Conservation (phyloP, 1,284 basidiomycete species). For the Rhizopogon parksii region DNA sequence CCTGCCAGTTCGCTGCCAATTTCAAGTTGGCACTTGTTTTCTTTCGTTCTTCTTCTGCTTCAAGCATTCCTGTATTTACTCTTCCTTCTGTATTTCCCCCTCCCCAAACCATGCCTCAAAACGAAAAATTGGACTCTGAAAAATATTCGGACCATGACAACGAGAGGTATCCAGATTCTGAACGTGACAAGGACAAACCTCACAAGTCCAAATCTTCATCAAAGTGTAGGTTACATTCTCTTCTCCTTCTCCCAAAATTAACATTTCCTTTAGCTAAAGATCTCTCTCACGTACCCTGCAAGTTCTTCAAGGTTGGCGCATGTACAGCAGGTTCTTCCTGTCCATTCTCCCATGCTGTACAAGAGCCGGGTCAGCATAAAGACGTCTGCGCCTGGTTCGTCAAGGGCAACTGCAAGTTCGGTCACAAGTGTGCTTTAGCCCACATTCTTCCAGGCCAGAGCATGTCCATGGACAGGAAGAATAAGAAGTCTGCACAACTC, state of each 20-base stretch:
- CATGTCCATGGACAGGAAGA: conserved; percentile 95
- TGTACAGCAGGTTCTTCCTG: conserved; percentile 95
- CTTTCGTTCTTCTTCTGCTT: not conserved
- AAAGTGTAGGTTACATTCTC: conserved; percentile 20
- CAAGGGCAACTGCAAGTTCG: conserved; percentile 96
- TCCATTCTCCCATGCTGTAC: conserved; percentile 79
- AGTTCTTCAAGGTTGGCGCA: conserved; percentile 92
- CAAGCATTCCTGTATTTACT: not conserved
- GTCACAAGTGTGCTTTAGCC: conserved; percentile 92
- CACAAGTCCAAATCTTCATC: conserved; percentile 22
- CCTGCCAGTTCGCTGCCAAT: not conserved
- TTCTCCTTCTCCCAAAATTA: not conserved
- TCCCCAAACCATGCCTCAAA: conserved; percentile 18
- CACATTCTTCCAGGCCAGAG: conserved; percentile 92
- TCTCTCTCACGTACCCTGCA: conserved; percentile 95
- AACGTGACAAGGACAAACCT: conserved; percentile 12
- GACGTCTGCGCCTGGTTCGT: conserved; percentile 94
- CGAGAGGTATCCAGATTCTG: conserved; percentile 16
- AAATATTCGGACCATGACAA: conserved; percentile 18
- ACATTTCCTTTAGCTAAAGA: conserved; percentile 57
- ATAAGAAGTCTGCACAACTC: conserved; percentile 91
- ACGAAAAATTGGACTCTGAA: conserved; percentile 17
- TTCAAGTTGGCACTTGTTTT: not conserved
- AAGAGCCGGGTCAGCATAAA: conserved; percentile 76
- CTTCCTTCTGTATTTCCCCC: not conserved